Evolutionary conservation across 805 yeast genomes (phyloP), one percentile per base, ranked within the genome.

Genomic region (Yamadazyma sp.): DNA sequence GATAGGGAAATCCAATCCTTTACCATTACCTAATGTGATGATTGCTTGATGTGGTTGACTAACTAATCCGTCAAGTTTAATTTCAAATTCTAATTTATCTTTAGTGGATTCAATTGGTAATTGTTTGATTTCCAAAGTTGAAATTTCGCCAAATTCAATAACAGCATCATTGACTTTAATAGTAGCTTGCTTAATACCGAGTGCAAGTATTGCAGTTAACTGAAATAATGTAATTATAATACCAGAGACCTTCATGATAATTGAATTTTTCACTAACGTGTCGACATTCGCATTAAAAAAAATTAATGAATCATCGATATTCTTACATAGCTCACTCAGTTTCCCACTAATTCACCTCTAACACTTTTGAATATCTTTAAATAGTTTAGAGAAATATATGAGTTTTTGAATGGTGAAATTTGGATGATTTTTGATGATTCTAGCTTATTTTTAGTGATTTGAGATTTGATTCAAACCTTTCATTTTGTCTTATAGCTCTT

Each of bases 21-120:
- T 31, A 17, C 55, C 50, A 18, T 53, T 35, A 4, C 62, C 56
- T 18, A 68, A 44, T 7, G 58, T 43, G 16, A 63, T 36, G 22
- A 63, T 46, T 20, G 59, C 35, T 39, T 68, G 72, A 34, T 61
- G 65, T 2, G 73, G 71, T 29, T 45, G 53, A 4, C 33, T 33
- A 2, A 42, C 26, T 8, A 46, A 40, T 12, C 49, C 58, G 6
- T 44, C 43, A 26, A 63, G 39, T 13, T 46, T 41, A 30, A 65
- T 49, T 24, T 47, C 44, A 26, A 67, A 33, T 11, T 56, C 58
- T 16, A 67, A 39, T 28, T 42, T 48, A 37, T 64, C 70, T 38
- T 54, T 58, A 18, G 59, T 51, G 4, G 56, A 40, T n/a, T 56
- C 60, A 32, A 66, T 34, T 3, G 49, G 27, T 22, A 64, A 46